Evolutionary conservation across 345 rosid species (phyloP).

Genomic region (Rhodamnia rubescens): DNA sequence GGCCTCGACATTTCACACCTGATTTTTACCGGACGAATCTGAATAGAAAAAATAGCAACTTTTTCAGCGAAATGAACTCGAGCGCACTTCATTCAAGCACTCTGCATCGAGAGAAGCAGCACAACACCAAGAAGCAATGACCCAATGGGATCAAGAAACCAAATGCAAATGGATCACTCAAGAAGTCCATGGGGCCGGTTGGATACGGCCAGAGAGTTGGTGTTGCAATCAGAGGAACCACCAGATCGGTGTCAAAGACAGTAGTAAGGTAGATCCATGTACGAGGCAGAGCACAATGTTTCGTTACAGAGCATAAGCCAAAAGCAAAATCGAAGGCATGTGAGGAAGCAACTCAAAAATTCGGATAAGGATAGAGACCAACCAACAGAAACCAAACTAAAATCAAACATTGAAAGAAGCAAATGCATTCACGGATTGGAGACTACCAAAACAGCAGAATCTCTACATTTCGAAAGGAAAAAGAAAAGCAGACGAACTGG

Average conservation of each 20-base stretch:
- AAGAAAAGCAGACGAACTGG: neutral
- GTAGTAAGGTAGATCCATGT: neutral
- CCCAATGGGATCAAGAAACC: neutral
- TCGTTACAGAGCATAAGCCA: neutral
- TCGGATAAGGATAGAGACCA: neutral
- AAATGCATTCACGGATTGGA: neutral
- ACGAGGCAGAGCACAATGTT: neutral
- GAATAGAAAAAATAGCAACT: neutral
- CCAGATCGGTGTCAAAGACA: neutral
- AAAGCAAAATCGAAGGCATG: neutral
- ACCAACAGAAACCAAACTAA: neutral
- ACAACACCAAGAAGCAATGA: neutral
- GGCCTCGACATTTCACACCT: constrained; percentile 56
- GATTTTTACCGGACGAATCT: neutral
- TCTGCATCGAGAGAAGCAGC: neutral
- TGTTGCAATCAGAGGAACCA: neutral
- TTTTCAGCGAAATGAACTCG: neutral
- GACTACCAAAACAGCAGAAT: neutral
- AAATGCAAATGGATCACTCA: neutral
- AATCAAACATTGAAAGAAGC: neutral
- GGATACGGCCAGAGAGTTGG: neutral
- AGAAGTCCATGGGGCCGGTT: neutral
- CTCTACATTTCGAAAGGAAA: neutral
- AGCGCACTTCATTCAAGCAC: neutral
- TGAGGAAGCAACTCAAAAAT: neutral